Percentiles rank a stretch among this genome's conserved stretches.
phyloP scores from a whole-genome alignment of 148 eudicot species.

The Amaranthus palmeri region DNA sequence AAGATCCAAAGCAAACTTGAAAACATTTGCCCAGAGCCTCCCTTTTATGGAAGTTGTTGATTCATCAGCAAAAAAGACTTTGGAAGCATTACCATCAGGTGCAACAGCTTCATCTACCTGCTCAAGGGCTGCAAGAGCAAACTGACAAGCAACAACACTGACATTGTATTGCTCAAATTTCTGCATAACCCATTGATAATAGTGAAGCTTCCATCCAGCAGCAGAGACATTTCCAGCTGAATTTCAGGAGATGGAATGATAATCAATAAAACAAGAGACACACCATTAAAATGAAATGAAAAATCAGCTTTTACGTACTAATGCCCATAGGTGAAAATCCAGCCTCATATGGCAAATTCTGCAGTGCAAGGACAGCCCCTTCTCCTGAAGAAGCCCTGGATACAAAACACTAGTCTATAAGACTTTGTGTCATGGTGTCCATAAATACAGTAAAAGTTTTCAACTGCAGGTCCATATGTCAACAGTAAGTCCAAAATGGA shows the following conservation, averaged over 20 bases:
- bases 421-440: neutral
- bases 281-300: neutral
- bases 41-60: slow-evolving; percentile 65
- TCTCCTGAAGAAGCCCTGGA: slow-evolving; percentile 78
- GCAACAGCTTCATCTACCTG: slow-evolving; percentile 83
- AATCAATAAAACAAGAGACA: slow-evolving; percentile 1
- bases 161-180: slow-evolving; percentile 82
- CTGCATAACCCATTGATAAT: slow-evolving; percentile 98
- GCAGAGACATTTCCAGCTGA: slow-evolving; percentile 50
- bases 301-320: slow-evolving; percentile 33
- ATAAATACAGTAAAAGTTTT: neutral
- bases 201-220: slow-evolving; percentile 86
- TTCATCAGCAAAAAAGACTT: slow-evolving; percentile 35
- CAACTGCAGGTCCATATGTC: neutral
- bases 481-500: neutral
- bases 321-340: slow-evolving; percentile 57
- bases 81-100: slow-evolving; percentile 28
- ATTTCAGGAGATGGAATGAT: slow-evolving; percentile 11
- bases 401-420: slow-evolving; percentile 13
- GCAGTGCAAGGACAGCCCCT: slow-evolving; percentile 67
- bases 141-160: slow-evolving; percentile 86
- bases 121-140: slow-evolving; percentile 97
- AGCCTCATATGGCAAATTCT: slow-evolving; percentile 57
- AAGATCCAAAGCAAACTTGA: slow-evolving; percentile 83
- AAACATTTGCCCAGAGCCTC: slow-evolving; percentile 97